Evolutionary conservation across 768 basidiomycete species (phyloP), one percentile per base, ranked within the genome.

Genomic region (Hebeloma cylindrosporum): DNA sequence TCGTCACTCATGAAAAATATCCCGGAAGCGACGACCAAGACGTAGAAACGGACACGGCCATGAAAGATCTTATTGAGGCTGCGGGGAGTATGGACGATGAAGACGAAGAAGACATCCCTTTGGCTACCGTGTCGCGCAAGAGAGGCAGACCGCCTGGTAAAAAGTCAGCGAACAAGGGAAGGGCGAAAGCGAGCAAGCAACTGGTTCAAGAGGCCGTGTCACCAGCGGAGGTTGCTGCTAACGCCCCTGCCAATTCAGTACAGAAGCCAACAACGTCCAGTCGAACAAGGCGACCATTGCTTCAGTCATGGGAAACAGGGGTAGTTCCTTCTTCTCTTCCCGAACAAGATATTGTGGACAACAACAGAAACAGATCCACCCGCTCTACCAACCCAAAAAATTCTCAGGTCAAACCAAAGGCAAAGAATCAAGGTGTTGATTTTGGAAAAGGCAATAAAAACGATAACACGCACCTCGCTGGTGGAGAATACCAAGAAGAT

Each of bases 321-420:
- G 64, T 72, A 41, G 61, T 83, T 9, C 82, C 82, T 5, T 83
- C 82, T 0, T 86, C 83, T 13, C 64, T 78, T 32, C 80, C 82
- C 3, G 74, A 76, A 28, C 76, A 83, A 56, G 78, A 80, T 47
- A 39, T 50, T 9, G 34, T 45, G 31, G 54, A 58, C 25, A 54
- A 52, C 9, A 39, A 36, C 16, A 43, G 47, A 18, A 33, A 25
- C 32, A 44, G 23, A 13, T 27, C 27, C n/a, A 45, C 40, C 21
- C 42, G 36, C 8, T 26, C 34, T 6, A 46, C 10, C 8, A 22
- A 33, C 20, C n/a, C n/a, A n/a, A n/a, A n/a, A n/a, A n/a, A n/a
- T n/a, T n/a, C n/a, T n/a, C n/a, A n/a, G n/a, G n/a, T n/a, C 43
- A 43, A 52, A 32, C 41, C 41, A 23, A 48, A 47, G 28, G 51